Conservation (phyloP, 257 asterid genomes). For the Solanum rostratum region DNA sequence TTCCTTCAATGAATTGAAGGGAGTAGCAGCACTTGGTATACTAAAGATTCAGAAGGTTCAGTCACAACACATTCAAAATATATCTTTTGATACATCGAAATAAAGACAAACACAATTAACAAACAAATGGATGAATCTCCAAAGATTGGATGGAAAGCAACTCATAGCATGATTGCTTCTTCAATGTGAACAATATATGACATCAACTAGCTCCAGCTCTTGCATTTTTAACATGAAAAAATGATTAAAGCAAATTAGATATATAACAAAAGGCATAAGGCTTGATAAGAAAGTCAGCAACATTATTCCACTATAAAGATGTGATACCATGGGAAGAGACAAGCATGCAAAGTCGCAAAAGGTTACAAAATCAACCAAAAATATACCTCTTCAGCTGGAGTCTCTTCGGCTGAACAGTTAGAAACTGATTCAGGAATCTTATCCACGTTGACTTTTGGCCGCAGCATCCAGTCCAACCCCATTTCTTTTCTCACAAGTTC, state of each 20-base stretch:
- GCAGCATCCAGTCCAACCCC: slow-evolving; percentile 99
- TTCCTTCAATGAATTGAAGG: background rate
- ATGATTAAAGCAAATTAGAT: background rate
- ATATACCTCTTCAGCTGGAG: slow-evolving; percentile 52
- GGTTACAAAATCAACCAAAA: background rate
- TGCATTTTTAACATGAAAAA: background rate
- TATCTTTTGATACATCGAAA: background rate
- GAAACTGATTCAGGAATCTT: slow-evolving; percentile 17
- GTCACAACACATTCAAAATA: background rate
- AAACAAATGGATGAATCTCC: background rate
- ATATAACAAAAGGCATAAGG: background rate
- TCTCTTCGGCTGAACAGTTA: slow-evolving; percentile 33
- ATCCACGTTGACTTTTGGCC: slow-evolving; percentile 41
- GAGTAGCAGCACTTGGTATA: background rate
- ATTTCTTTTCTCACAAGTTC: slow-evolving; percentile 52
- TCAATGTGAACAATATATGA: background rate
- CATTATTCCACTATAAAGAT: background rate
- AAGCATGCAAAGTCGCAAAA: background rate
- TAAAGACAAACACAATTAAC: background rate
- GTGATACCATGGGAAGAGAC: background rate
- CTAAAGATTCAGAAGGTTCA: background rate
- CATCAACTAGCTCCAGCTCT: background rate
- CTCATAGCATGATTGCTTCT: background rate
- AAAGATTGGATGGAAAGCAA: background rate
- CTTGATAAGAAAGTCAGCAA: background rate